Conservation (phyloP, 1,284 basidiomycete species). For the Caloboletus inedulis region DNA sequence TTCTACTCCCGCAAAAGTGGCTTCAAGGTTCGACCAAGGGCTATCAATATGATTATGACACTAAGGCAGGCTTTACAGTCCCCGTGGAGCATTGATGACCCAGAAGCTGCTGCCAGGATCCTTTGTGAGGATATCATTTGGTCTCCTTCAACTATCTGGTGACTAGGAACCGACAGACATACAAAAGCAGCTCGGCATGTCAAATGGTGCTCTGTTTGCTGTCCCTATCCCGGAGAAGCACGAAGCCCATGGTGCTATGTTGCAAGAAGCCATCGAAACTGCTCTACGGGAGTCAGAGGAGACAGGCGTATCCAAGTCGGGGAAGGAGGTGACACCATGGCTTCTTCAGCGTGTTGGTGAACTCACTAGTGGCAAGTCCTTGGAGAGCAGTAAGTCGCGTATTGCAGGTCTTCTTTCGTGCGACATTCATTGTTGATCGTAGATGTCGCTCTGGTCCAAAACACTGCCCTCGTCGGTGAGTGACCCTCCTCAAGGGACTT, state of each 20-base stretch:
- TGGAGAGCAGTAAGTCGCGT: conserved; percentile 61
- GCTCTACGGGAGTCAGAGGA: conserved; percentile 83
- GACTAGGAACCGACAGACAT: conserved; percentile 41
- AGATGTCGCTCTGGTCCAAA: conserved; percentile 90
- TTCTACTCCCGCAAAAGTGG: conserved; percentile 90
- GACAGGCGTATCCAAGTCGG: conserved; percentile 76
- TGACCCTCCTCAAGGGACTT: conserved; percentile 8
- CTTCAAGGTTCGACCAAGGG: conserved; percentile 48
- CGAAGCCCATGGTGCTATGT: conserved; percentile 60
- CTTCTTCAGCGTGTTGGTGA: conserved; percentile 82
- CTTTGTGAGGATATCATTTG: conserved; percentile 51
- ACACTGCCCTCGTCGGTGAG: conserved; percentile 85
- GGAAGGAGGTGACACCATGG: conserved; percentile 97
- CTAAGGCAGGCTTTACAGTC: conserved; percentile 42
- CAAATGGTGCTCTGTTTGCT: conserved; percentile 78
- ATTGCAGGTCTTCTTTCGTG: neutral
- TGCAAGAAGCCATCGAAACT: conserved; percentile 83
- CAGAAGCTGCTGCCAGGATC: conserved; percentile 62
- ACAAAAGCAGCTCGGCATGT: conserved; percentile 61
- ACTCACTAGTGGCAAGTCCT: conserved; percentile 73
- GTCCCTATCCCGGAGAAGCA: conserved; percentile 87
- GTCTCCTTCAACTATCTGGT: neutral
- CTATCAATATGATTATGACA: neutral
- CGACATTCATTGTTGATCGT: conserved; percentile 14
- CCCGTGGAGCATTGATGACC: conserved; percentile 66